Evolutionary conservation across 2,329 filamentous ascomycete genomes (phyloP), one percentile per base, ranked within the genome.

Genomic region (Clonostachys sp.): DNA sequence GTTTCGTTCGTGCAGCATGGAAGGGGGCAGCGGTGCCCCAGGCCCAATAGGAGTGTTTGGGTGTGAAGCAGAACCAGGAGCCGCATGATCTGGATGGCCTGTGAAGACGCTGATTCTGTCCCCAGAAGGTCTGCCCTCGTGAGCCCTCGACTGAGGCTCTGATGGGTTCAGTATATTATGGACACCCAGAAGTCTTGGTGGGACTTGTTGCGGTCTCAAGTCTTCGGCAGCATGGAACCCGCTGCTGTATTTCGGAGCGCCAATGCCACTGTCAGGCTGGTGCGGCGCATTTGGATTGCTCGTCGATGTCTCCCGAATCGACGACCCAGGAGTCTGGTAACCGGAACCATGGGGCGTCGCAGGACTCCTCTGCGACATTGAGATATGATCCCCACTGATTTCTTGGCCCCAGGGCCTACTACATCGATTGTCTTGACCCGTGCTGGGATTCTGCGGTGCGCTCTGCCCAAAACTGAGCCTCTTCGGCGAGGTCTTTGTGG

Each of bases 311-410:
- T 64, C 63, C 60, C 62, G 61, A 51, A 65, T 56, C 51, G 74
- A 68, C 47, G 73, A 74, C 57, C 64, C 69, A 53, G 72, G 70
- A 54, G 69, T 34, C 30, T 39, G 65, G 57, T 66, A 71, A 61
- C 70, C 75, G 67, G 77, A 77, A 63, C 71, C 66, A 73, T 78
- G 73, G 64, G 68, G 73, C 76, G 77, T 70, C 67, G 70, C 72
- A 74, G 74, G 66, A 60, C 72, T 75, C 71, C 73, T 76, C 73
- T 81, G 78, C 71, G 80, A 83, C 81, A 84, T 84, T 72, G 78
- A 76, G 72, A 70, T 70, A 75, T 74, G 73, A 68, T 79, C 77
- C 73, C 78, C 76, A 74, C 66, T 70, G 65, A 68, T 65, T 67
- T 67, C 68, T 62, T 69, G 67, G 68, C 69, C 72, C 65, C 66